These are phyloP conservation scores for Catharanthus roseus DNA, from an alignment of 257 asterid genomes.

Conservation along the genomic window DNA sequence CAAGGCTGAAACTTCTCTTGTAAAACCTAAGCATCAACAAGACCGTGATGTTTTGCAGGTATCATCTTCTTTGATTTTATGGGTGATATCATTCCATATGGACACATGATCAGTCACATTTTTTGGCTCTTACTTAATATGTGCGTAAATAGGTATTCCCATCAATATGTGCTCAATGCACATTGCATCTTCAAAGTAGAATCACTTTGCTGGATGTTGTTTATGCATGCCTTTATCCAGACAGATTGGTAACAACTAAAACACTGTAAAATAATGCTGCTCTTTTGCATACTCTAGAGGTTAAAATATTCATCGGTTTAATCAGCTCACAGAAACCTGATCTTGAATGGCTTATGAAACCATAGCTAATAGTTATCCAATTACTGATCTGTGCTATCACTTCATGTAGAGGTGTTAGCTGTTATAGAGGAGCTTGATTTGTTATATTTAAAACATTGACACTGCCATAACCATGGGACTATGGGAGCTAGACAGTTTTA, in stretches of 20 bases:
- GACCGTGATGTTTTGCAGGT: constrained; percentile 63
- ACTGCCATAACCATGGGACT: background rate
- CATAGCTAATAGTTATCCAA: background rate
- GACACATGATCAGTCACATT: background rate
- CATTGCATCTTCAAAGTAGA: background rate
- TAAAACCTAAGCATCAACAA: constrained; percentile 28
- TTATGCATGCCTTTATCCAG: background rate
- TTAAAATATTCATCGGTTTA: background rate
- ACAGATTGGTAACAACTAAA: background rate
- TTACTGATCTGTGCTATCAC: background rate
- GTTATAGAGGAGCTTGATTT: background rate
- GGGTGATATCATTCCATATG: background rate
- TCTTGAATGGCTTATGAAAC: background rate
- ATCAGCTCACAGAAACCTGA: background rate
- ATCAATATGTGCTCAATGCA: constrained; percentile 1
- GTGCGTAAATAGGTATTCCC: constrained; percentile 9
- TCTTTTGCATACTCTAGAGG: background rate
- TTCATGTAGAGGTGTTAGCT: background rate
- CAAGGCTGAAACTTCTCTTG: constrained; percentile 23
- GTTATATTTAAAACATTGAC: background rate
- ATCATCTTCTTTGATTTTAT: constrained; percentile 2
- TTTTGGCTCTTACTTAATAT: constrained; percentile 5
- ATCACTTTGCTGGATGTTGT: background rate
- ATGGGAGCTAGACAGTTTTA: no score
- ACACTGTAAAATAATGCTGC: background rate